These are phyloP conservation scores for Chrysosporium keratinophilum DNA, from an alignment of 2,329 filamentous ascomycete species.

Conservation along the genomic window DNA sequence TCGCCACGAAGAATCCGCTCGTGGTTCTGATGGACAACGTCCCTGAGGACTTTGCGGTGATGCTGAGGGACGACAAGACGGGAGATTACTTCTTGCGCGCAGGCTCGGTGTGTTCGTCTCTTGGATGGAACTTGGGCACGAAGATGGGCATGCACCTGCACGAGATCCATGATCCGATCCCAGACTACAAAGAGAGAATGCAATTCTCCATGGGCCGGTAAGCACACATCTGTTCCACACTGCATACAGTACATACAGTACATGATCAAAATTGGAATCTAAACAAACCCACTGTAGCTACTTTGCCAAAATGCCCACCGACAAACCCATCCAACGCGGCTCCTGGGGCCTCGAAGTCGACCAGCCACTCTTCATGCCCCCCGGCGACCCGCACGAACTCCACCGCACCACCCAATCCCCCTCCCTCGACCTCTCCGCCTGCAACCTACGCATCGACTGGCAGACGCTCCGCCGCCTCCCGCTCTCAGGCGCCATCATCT, in stretches of 20 bases:
- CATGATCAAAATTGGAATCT: too few species aligned
- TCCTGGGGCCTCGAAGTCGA: slow-evolving; percentile 76
- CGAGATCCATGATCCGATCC: slow-evolving; percentile 63
- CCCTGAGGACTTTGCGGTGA: slow-evolving; percentile 74
- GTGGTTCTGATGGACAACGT: slow-evolving; percentile 64
- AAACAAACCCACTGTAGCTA: slow-evolving; percentile 42
- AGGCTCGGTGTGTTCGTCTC: slow-evolving; percentile 64
- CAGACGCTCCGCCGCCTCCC: slow-evolving; percentile 73
- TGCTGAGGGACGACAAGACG: slow-evolving; percentile 58
- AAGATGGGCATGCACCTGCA: slow-evolving; percentile 63
- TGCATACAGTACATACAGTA: not conserved
- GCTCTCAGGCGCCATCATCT: slow-evolving; percentile 62
- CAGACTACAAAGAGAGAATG: slow-evolving; percentile 82
- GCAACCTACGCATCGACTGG: slow-evolving; percentile 72
- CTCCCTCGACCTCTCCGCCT: slow-evolving; percentile 47
- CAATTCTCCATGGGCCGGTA: slow-evolving; percentile 75
- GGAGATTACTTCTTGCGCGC: slow-evolving; percentile 66
- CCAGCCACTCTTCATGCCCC: slow-evolving; percentile 63
- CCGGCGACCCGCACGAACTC: slow-evolving; percentile 54
- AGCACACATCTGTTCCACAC: slow-evolving; percentile 19
- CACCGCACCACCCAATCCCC: slow-evolving; percentile 50
- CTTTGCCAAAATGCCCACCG: slow-evolving; percentile 65
- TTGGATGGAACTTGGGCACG: slow-evolving; percentile 67
- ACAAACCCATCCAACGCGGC: slow-evolving; percentile 68
- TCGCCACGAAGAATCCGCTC: slow-evolving; percentile 55